Evolutionary conservation across 1,139 yeast genomes (phyloP), one percentile per base, ranked within the genome.

Genomic region (Debaryomycetaceae sp.): DNA sequence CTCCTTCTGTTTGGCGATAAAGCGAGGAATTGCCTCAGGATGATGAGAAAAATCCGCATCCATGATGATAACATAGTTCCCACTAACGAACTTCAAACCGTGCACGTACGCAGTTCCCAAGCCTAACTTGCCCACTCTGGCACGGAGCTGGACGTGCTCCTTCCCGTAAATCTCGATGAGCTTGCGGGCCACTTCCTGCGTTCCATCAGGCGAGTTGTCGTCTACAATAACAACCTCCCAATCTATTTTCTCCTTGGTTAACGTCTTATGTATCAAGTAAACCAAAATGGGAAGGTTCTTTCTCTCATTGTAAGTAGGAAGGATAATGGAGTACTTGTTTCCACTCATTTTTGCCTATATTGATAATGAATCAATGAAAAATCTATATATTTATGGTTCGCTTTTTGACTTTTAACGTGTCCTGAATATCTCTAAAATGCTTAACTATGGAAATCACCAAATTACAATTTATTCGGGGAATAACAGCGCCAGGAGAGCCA

Each of bases 21-120:
- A 85, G 60, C 83, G 72, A 5, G 93, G 93, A 62, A 86, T 85
- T 37, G 91, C 86, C 54, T 82, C 85, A 17, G 95, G 95, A 60
- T 83, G 85, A 62, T 86, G 95, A 11, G 90, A 83, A 67, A 86
- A 86, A 63, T 86, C 95, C 13, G 95, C 95, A 61, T 86, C 95
- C 95, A 86, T 86, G 53, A 86, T 86, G 51, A 86, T 80, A 42
- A 86, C 90, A 62, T 75, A 86, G 65, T 86, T 78, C 43, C 95
- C 95, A 31, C 84, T 80, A 38, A 81, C 90, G 54, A 59, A 83
- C 59, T 86, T 78, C 54, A 86, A 76, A 1, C 91, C 95, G 57
- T 86, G 91, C 41, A 85, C 86, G 56, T 86, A 86, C 13, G 95
- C 95, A 36, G 95, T 86, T 37, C 90, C 93, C 51, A 86, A 76